phyloP scores from a whole-genome alignment of 2,329 filamentous ascomycete species.

The Alternaria burnsii region DNA sequence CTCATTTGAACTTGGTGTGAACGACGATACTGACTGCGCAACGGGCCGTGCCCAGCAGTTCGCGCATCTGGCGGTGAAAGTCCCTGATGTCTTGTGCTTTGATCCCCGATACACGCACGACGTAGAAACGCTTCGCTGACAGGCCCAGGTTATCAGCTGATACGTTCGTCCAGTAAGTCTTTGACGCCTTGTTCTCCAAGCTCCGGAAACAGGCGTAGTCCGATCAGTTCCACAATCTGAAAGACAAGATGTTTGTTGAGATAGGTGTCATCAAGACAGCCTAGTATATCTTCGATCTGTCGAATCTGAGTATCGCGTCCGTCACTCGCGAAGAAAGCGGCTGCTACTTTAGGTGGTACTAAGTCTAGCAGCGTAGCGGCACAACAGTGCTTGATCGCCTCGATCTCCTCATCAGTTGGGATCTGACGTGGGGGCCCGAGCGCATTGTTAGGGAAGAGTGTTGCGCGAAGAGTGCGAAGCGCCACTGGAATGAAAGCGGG shows the following conservation, averaged over 20 bases:
- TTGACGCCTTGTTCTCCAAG: constrained; percentile 74
- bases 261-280: constrained; percentile 81
- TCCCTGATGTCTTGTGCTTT: constrained; percentile 23
- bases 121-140: neutral
- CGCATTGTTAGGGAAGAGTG: constrained; percentile 86
- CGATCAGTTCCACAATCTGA: constrained; percentile 77
- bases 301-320: constrained; percentile 66
- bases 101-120: constrained; percentile 9
- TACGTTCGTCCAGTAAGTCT: constrained; percentile 77
- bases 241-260: constrained; percentile 94
- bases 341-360: constrained; percentile 56
- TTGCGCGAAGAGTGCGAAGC: constrained; percentile 75
- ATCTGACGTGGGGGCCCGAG: constrained; percentile 70
- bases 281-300: constrained; percentile 67
- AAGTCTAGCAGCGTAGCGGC: constrained; percentile 65
- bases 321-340: constrained; percentile 40
- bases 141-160: constrained; percentile 49
- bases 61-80: constrained; percentile 33
- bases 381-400: constrained; percentile 71
- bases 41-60: constrained; percentile 21
- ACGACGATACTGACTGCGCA: constrained; percentile 14
- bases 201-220: constrained; percentile 87
- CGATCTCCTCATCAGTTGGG: constrained; percentile 66
- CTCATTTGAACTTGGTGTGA: constrained; percentile 7
- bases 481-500: constrained; percentile 56